Base-by-base conservation (phyloP, 371 early-diverging fungal species). In the Mucor plumbeus region DNA sequence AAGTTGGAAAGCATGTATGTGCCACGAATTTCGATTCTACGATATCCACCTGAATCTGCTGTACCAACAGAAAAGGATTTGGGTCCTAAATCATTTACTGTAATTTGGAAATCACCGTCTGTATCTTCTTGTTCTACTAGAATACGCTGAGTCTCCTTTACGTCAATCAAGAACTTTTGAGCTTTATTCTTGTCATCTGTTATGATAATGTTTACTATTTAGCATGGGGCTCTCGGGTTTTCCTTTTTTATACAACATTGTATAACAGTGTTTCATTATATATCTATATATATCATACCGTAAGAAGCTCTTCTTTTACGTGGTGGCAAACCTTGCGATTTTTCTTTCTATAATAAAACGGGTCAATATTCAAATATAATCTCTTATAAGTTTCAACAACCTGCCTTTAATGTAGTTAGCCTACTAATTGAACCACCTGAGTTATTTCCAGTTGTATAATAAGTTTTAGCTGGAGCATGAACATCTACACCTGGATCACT, bases 61-160 rank as follows among this genome's bases (percentile, higher is more conserved):
- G 96, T 94, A 8, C 92, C 93, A 19, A 97, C 83, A 5, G 84
- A 80, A 63, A 97, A 84, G 4, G 87, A 78, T 74, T 96, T 97
- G n/a, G 97, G 97, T 0, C 97, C 97, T 4, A 77, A 59, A 74
- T 97, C 97, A 59, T 90, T 86, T 38, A 97, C 80, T 1, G 97
- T 97, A 64, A 97, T 95, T 74, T 96, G 96, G 70, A 81, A 90
- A 70, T 97, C 93, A 17, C 93, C 93, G 78, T 96, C 92, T 0
- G 95, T 94, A 74, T 97, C 97, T 74, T 97, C 97, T 69, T 97
- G 97, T 62, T 79, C 88, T 34, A 97, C 80, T 13, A 97, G 81
- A 41, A 74, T 72, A 55, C 88, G 83, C 43, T 91, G 85, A 0
- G 94, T 92, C 61, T 87, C 88, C 57, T 88, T 90, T 0, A 96